phyloP scores from a whole-genome alignment of 257 asterid genomes.

The Solanum sparsipilum region DNA sequence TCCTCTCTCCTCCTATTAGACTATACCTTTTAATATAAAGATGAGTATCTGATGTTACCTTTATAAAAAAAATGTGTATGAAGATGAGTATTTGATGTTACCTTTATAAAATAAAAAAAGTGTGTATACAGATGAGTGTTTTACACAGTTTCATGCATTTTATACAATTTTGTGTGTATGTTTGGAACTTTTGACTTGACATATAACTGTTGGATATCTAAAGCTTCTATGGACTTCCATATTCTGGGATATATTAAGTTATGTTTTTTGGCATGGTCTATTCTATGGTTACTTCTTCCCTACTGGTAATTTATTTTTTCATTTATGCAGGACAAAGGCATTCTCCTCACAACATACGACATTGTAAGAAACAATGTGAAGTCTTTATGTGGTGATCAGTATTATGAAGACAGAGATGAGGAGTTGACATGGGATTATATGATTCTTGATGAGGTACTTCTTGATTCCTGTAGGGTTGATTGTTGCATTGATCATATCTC shows the following conservation, averaged over 20 bases:
- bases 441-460: slow-evolving; percentile 83
- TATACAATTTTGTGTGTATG: background rate
- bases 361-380: slow-evolving; percentile 72
- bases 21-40: background rate
- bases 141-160: background rate
- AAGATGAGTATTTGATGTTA: background rate
- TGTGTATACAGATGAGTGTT: background rate
- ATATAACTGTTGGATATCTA: background rate
- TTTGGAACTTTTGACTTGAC: background rate
- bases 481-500: background rate
- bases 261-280: background rate
- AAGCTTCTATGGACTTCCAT: background rate
- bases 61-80: background rate
- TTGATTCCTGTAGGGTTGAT: background rate
- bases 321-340: slow-evolving; percentile 57
- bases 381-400: slow-evolving; percentile 51
- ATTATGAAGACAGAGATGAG: slow-evolving; percentile 35
- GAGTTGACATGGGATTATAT: slow-evolving; percentile 75
- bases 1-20: background rate
- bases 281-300: background rate
- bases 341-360: slow-evolving; percentile 88
- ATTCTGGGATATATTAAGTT: background rate
- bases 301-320: slow-evolving; percentile 1
- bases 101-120: background rate
- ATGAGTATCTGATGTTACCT: background rate